phyloP scores from a whole-genome alignment of 2,329 filamentous ascomycete genomes.

The Neonectria hederae region DNA sequence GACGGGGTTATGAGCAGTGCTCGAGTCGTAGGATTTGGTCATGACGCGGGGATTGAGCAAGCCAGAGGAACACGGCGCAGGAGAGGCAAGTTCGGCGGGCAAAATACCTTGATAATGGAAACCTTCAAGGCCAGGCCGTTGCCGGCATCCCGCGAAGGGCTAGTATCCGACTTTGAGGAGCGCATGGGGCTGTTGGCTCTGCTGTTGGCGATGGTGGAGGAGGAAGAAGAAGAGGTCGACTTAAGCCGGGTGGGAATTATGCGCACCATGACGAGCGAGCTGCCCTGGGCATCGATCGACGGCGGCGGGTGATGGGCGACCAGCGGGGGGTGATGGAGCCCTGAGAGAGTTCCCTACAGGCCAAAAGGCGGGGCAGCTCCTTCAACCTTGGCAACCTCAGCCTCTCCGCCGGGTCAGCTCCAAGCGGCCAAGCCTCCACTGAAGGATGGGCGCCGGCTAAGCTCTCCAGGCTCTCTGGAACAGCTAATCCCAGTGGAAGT shows the following conservation, averaged over 20 bases:
- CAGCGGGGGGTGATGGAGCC: neutral
- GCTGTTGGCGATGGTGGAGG: slow-evolving; percentile 53
- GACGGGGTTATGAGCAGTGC: slow-evolving; percentile 3
- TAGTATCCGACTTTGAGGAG: slow-evolving; percentile 56
- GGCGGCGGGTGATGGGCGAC: slow-evolving; percentile 5
- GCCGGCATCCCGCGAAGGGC: slow-evolving; percentile 46
- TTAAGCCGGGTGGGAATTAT: slow-evolving; percentile 66
- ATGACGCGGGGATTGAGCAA: slow-evolving; percentile 8
- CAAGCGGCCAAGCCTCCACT: neutral
- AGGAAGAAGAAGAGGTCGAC: slow-evolving; percentile 51
- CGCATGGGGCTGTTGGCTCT: slow-evolving; percentile 60
- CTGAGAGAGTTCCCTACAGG: neutral
- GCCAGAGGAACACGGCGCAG: neutral
- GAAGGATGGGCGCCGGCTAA: neutral
- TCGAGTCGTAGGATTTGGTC: neutral
- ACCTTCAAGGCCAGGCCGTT: slow-evolving; percentile 62
- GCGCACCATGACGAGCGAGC: slow-evolving; percentile 59
- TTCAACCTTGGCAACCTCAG: neutral
- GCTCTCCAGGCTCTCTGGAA: neutral
- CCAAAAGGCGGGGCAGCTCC: neutral
- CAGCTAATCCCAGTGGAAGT: neutral
- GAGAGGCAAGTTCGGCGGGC: neutral
- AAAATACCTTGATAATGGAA: slow-evolving; percentile 59
- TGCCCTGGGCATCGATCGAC: slow-evolving; percentile 12
- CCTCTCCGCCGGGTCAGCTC: neutral